These are phyloP conservation scores for Dianthus caryophyllus DNA, from an alignment of 148 eudicot species.

Conservation along the genomic window DNA sequence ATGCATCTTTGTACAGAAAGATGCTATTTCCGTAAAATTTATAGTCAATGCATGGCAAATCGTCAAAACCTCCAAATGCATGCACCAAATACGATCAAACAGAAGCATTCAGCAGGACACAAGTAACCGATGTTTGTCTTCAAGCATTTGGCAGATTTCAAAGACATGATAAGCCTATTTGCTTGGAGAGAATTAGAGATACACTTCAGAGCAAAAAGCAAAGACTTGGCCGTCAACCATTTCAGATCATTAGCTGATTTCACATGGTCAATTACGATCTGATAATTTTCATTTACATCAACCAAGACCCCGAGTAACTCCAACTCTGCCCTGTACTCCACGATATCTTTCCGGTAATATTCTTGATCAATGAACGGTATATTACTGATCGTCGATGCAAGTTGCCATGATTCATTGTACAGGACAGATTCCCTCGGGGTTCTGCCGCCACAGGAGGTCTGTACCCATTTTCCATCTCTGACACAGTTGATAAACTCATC, in stretches of 20 bases:
- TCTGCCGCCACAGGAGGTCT: slow-evolving; percentile 44
- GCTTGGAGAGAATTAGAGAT: slow-evolving; percentile 22
- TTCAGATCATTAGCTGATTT: slow-evolving; percentile 30
- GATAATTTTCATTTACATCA: slow-evolving; percentile 26
- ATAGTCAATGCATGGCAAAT: slow-evolving; percentile 44
- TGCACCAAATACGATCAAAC: slow-evolving; percentile 47
- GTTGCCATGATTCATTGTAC: slow-evolving; percentile 36
- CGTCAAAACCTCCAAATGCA: slow-evolving; percentile 41
- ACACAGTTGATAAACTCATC: slow-evolving; percentile 32
- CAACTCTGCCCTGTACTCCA: slow-evolving; percentile 38
- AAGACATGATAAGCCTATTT: slow-evolving; percentile 22
- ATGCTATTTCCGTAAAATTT: slow-evolving; percentile 36
- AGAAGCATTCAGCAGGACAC: slow-evolving; percentile 44
- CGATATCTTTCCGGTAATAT: slow-evolving; percentile 40
- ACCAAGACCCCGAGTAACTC: slow-evolving; percentile 46
- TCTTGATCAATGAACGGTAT: slow-evolving; percentile 45
- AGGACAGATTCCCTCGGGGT: slow-evolving; percentile 44
- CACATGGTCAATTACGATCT: slow-evolving; percentile 34
- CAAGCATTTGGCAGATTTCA: slow-evolving; percentile 40
- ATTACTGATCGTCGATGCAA: slow-evolving; percentile 40
- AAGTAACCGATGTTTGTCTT: slow-evolving; percentile 40
- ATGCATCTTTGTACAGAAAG: slow-evolving; percentile 27
- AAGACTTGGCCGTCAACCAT: slow-evolving; percentile 23
- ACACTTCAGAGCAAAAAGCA: slow-evolving; percentile 41
- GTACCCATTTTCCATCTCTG: slow-evolving; percentile 42